These are phyloP conservation scores for Saccharomycopsis sp. DNA, from an alignment of 805 yeast genomes.

Conservation along the genomic window DNA sequence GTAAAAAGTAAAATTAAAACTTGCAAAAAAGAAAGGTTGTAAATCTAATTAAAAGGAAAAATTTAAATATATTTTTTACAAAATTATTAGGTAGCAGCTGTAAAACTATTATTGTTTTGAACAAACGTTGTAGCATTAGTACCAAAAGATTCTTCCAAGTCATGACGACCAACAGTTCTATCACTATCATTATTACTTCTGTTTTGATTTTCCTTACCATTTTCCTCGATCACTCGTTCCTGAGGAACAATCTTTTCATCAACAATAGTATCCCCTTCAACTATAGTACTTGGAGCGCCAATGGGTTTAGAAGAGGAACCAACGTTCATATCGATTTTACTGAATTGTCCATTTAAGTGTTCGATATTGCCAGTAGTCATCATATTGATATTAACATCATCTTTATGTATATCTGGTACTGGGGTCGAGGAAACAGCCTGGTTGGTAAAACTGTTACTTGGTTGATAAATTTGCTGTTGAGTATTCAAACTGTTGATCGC, in stretches of 20 bases:
- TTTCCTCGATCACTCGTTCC: not conserved
- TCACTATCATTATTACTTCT: not conserved
- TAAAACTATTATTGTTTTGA: conserved; percentile 14
- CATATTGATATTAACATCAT: no score
- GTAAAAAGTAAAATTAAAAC: no score
- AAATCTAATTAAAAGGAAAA: no score
- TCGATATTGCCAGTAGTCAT: no score
- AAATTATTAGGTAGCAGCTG: no score
- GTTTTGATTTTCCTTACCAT: not conserved
- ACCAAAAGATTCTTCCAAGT: conserved; percentile 8
- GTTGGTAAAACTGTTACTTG: not conserved
- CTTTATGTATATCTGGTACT: not conserved
- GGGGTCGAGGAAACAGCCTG: not conserved
- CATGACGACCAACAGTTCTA: not conserved
- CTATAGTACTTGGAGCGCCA: conserved; percentile 1
- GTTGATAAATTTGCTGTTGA: not conserved
- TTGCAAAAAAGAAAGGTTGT: no score
- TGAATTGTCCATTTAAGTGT: not conserved
- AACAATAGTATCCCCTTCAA: conserved; percentile 1
- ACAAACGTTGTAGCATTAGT: conserved; percentile 12
- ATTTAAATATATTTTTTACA: no score
- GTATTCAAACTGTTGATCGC: no score
- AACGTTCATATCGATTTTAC: not conserved
- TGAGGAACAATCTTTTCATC: not conserved
- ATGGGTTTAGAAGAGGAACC: no score